Percentiles rank a stretch among this genome's conserved stretches.
Evolutionary conservation across 2,329 filamentous ascomycete species (phyloP).

Genomic region (Hymenoscyphus albidus): DNA sequence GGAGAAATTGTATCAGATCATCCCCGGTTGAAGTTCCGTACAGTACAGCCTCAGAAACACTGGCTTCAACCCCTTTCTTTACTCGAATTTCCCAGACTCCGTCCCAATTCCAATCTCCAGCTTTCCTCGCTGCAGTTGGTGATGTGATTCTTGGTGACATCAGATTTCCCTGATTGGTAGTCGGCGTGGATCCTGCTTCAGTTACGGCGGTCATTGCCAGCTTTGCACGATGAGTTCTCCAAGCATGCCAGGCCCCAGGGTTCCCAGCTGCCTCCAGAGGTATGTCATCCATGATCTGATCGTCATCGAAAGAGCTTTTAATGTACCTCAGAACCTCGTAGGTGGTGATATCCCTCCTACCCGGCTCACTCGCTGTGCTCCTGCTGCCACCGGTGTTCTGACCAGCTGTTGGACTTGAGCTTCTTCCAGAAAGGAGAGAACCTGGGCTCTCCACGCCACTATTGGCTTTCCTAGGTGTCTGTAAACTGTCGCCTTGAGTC

Average conservation of each 20-base stretch:
- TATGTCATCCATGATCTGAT: slow-evolving; percentile 70
- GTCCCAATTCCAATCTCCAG: slow-evolving; percentile 95
- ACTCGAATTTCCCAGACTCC: slow-evolving; percentile 94
- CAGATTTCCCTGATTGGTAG: slow-evolving; percentile 19
- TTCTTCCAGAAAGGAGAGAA: slow-evolving; percentile 16
- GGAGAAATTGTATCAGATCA: slow-evolving; percentile 69
- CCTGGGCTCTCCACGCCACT: slow-evolving; percentile 23
- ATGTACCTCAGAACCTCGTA: slow-evolving; percentile 77
- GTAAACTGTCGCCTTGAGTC: slow-evolving; percentile 21
- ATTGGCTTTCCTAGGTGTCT: slow-evolving; percentile 27
- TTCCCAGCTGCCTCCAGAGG: slow-evolving; percentile 82
- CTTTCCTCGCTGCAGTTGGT: slow-evolving; percentile 43
- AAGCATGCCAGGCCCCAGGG: slow-evolving; percentile 89
- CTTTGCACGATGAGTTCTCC: slow-evolving; percentile 66
- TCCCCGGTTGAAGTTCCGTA: slow-evolving; percentile 65
- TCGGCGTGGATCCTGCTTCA: slow-evolving; percentile 15
- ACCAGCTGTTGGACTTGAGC: slow-evolving; percentile 23
- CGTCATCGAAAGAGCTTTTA: slow-evolving; percentile 75
- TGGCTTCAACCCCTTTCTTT: slow-evolving; percentile 70
- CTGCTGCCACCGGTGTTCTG: slow-evolving; percentile 12
- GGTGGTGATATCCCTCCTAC: slow-evolving; percentile 41
- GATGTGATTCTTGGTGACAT: slow-evolving; percentile 22
- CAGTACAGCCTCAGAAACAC: slow-evolving; percentile 73
- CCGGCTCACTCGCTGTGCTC: slow-evolving; percentile 13
- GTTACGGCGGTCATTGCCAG: slow-evolving; percentile 38